phyloP scores from a whole-genome alignment of 106 monocot genomes.

The Vanilla planifolia region DNA sequence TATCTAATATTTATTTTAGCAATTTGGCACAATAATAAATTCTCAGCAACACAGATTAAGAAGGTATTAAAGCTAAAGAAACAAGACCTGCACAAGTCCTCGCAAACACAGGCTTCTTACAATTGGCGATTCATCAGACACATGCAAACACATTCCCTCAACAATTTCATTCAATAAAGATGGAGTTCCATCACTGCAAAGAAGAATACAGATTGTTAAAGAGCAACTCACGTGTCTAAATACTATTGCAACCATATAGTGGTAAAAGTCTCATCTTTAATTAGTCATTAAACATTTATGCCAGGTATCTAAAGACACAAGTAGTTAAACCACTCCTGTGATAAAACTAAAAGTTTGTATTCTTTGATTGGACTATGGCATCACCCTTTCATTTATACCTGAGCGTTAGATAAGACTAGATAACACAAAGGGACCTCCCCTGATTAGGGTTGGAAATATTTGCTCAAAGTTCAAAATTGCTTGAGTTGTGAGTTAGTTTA shows the following conservation, averaged over 20 bases:
- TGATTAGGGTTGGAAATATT: no score
- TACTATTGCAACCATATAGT: neutral
- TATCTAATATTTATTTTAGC: neutral
- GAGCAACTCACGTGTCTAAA: neutral
- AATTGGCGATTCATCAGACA: constrained; percentile 89
- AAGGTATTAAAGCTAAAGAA: neutral
- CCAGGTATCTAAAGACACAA: neutral
- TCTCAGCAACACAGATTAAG: neutral
- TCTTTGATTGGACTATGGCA: no score
- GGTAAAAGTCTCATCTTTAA: neutral
- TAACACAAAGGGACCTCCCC: no score
- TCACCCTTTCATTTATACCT: no score
- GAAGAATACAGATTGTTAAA: constrained; percentile 4
- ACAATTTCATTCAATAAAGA: constrained; percentile 79
- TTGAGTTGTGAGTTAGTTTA: no score
- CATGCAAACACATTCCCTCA: constrained; percentile 87
- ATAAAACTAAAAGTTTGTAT: no score
- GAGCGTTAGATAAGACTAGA: no score
- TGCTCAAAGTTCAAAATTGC: no score
- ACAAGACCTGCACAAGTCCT: constrained; percentile 81
- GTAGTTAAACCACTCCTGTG: neutral
- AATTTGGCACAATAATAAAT: neutral
- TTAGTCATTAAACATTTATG: neutral
- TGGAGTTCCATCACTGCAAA: constrained; percentile 54
- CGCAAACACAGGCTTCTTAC: constrained; percentile 82